Base-by-base conservation (phyloP, 805 yeast genomes). In the Starmerella stigmatis region DNA sequence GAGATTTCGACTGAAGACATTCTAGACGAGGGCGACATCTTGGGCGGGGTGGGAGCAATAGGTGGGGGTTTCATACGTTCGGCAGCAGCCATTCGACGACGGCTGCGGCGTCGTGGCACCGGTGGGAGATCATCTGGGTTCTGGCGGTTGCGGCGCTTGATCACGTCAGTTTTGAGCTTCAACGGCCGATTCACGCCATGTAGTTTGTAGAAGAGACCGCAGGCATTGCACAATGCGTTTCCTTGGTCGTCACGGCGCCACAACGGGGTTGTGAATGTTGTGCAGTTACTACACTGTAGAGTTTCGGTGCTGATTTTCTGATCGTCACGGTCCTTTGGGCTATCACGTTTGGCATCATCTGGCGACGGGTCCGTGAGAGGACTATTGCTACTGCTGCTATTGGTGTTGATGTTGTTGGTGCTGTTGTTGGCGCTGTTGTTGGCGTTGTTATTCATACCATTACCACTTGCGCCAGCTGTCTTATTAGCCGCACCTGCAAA, bases 161-260 rank as follows among this genome's bases (percentile, higher is more conserved):
- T 88, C 1, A 88, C 92, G 60, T 88, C 96, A 0, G 96, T 83
- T 60, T 86, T 88, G 57, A 88, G 68, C 12, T 94, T 81, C 42
- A 89, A 68, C 0, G 98, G 98, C 47, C 97, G 70, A 50, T 85
- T 94, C 3, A 86, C 89, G n/a, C 96, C 97, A 58, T 89, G 97
- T 20, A 89, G 68, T 63, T 89, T 89, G 58, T 84, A 72, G 57
- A 89, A 89, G 49, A 89, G 68, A 0, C 97, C 98, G 67, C 98
- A 89, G 0, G 98, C 97, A 63, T 89, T 89, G 66, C 97, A 89
- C 48, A 89, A 67, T 0, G 96, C 94, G 57, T 84, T 81, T 2
- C 96, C 96, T 48, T 83, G 84, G 0, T 94, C 86, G 56, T 86
- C 85, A 41, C 96, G 71, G 55, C 98, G 70, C 98, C 98, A 89